Base-by-base conservation (phyloP, 129 eudicot species). In the Chrysanthemum seticuspe region DNA sequence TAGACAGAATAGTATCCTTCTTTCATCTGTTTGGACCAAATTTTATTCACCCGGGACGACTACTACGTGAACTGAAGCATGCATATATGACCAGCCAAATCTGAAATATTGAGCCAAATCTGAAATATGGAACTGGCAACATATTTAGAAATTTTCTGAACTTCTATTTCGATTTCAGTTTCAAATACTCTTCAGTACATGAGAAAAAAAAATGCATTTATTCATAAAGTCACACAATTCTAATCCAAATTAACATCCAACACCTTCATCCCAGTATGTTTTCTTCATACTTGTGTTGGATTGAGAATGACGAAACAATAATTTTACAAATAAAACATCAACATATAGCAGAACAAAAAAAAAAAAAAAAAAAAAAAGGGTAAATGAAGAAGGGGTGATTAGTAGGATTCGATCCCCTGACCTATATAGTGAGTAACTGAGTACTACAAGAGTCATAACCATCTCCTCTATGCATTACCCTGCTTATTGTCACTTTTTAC, bases 341-440 rank as follows among this genome's bases (percentile, higher is more conserved):
- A 27, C 29, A 27, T 27, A 27, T 27, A 27, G 4, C 29, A 27
- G 21, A 19, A 19, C 21, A 0, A 19, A 19, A 19, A 19, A 19
- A 19, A 19, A 19, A 19, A 27, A 27, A 27, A 27, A 27, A 27
- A 27, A 29, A 48, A 56, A 1, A 36, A 36, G 5, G 5, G 44
- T 4, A 0, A 36, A 0, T 5, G 1, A 5, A 36, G 1, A 36
- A 1, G 1, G 4, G 44, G 8, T 29, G 31, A 3, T 29, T 29
- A 29, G 4, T 0, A 36, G 8, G 44, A 6, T 5, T 36, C 8
- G 44, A 34, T 19, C 23, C 13, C 10, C 10, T 57, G 40, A 34
- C 40, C 40, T 34, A 31, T 23, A 5, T 86, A 68, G 90, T 97
- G 94, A 90, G 99, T 75, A 90, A 94, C 8, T n/a, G n/a, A n/a